Evolutionary conservation across 2,329 filamentous ascomycete species (phyloP), one percentile per base, ranked within the genome.

Genomic region (Pseudogymnoascus sp.): DNA sequence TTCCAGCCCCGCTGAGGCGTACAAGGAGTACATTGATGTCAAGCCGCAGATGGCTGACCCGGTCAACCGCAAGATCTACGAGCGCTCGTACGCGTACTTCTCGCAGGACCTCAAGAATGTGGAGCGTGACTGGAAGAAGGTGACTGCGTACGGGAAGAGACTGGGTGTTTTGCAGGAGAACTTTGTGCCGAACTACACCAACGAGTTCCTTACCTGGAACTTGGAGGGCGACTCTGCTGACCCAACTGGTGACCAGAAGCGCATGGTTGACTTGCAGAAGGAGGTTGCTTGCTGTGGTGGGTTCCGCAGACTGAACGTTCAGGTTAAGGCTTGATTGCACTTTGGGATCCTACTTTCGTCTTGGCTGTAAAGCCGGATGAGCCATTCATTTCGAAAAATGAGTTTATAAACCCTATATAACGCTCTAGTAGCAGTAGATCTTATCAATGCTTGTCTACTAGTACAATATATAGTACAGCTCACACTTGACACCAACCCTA

Each of bases 41-140:
- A 92, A 91, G 77, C 86, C 88, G 2, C 80, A 80, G 68, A 88
- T 91, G 86, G 84, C 79, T 46, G 85, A 84, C 0, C 71, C 78
- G 1, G 82, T 91, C 63, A 90, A 91, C 78, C 82, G 84, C 69
- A 90, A 91, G 81, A 91, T 92, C 75, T 91, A 89, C 70, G 88
- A 91, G 80, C 85, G 88, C 65, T 89, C 85, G 69, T 92, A 84
- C 70, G 88, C 88, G 18, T 91, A 91, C 79, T 89, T 91, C 74
- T 89, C 85, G 64, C 81, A 81, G 67, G 88, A 91, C 68, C 72
- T 91, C 67, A 88, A 89, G 82, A 92, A 92, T 68, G 88, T 92
- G 5, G 68, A 75, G 62, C 83, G 89, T 59, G 89, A 92, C 77
- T 92, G 89, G 89, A 75, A 80, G 64, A 91, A 92, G 80, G 89